Evolutionary conservation across 2,329 filamentous ascomycete genomes (phyloP).

Genomic region (Fusarium sp.): DNA sequence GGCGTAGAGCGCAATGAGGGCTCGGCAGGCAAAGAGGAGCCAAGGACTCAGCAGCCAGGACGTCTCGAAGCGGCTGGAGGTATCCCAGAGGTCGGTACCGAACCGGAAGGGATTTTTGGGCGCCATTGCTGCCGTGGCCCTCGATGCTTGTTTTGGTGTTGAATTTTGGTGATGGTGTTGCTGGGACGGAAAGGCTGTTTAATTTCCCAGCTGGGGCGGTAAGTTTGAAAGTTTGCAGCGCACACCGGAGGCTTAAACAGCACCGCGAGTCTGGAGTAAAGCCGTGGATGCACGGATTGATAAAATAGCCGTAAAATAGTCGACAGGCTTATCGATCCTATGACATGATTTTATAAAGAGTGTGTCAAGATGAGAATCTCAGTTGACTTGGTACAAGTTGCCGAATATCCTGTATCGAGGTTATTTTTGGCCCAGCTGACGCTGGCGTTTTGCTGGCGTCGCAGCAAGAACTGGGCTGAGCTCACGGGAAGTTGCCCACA

Average conservation of each 20-base stretch:
- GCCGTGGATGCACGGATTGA: too few relatives aligned
- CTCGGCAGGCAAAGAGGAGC: constrained; percentile 71
- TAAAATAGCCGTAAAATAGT: too few relatives aligned
- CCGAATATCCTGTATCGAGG: not conserved
- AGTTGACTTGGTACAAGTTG: too few relatives aligned
- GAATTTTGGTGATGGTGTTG: constrained; percentile 3
- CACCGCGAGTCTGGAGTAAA: too few relatives aligned
- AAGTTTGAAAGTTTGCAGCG: too few relatives aligned
- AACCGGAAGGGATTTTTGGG: constrained; percentile 56
- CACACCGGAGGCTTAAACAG: too few relatives aligned
- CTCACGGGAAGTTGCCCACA: not conserved
- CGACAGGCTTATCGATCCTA: too few relatives aligned
- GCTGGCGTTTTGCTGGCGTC: not conserved
- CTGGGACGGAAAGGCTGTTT: too few relatives aligned
- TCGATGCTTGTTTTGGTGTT: not conserved
- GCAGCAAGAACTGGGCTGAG: not conserved
- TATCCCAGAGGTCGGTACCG: constrained; percentile 64
- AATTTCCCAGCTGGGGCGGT: too few relatives aligned
- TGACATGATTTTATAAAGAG: too few relatives aligned
- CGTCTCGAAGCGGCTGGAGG: constrained; percentile 79
- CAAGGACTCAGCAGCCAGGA: constrained; percentile 84
- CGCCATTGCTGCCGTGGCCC: constrained; percentile 32
- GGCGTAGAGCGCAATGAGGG: constrained; percentile 74
- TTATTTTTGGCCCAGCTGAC: constrained; percentile 19
- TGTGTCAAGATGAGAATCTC: too few relatives aligned